These are phyloP conservation scores for Penicillium taxi DNA, from an alignment of 495 filamentous ascomycete genomes.

Conservation along the genomic window DNA sequence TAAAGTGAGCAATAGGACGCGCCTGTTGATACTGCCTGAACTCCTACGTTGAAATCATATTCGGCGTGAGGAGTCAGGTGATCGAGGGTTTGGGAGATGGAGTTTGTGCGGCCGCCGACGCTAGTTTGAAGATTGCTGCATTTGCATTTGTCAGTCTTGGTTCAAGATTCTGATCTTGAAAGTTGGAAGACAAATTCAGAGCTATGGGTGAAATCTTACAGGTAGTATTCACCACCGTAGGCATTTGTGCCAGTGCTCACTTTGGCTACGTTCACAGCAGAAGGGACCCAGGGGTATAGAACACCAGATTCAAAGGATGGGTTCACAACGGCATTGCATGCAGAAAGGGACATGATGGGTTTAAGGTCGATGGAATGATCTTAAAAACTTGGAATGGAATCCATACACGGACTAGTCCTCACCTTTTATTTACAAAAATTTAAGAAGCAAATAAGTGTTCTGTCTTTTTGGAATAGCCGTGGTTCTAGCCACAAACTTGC, in stretches of 20 bases:
- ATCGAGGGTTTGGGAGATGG: slow-evolving; percentile 13
- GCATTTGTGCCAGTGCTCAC: slow-evolving; percentile 14
- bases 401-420: not conserved
- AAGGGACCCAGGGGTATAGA: slow-evolving; percentile 17
- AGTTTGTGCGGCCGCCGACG: slow-evolving; percentile 16
- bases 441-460: no score
- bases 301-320: slow-evolving; percentile 21
- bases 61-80: slow-evolving; percentile 7
- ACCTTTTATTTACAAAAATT: no score
- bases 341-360: slow-evolving; percentile 14
- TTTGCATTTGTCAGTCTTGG: not conserved
- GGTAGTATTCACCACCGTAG: slow-evolving; percentile 18
- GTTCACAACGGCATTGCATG: slow-evolving; percentile 19
- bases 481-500: no score
- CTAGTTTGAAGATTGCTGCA: slow-evolving; percentile 16
- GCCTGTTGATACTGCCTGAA: slow-evolving; percentile 6
- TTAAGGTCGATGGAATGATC: no score
- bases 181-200: not conserved
- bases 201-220: slow-evolving; percentile 10
- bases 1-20: slow-evolving; percentile 15
- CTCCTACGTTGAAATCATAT: slow-evolving; percentile 13
- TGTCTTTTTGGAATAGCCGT: no score
- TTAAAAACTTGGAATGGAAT: not conserved
- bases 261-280: slow-evolving; percentile 14
- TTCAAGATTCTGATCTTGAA: not conserved